A percentile compares a stretch with the other conserved stretches of the same genome.
These are phyloP conservation scores for Candida chauliodis DNA, from an alignment of 805 yeast genomes.

Conservation along the genomic window DNA sequence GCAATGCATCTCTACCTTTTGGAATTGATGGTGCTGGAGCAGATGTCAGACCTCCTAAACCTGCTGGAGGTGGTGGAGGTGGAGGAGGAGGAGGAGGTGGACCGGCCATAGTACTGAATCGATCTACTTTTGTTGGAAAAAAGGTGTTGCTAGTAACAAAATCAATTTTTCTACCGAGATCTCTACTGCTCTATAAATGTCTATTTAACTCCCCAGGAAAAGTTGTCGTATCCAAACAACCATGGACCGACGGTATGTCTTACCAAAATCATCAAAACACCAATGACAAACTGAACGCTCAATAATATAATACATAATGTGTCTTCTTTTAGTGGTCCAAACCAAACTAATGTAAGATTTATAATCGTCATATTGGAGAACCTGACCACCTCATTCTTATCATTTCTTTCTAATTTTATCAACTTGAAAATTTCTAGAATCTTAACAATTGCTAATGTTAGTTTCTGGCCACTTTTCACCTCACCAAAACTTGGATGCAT, in stretches of 20 bases:
- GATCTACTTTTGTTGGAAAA: conserved; percentile 4
- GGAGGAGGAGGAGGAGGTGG: conserved; percentile 19
- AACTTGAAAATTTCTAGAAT: conserved; percentile 50
- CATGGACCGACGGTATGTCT: conserved; percentile 86
- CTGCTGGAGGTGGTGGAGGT: conserved; percentile 31
- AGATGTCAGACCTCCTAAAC: conserved; percentile 18
- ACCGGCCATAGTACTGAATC: conserved; percentile 7
- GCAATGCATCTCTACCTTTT: conserved; percentile 45
- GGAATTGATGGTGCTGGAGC: conserved; percentile 21
- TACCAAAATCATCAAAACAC: conserved; percentile 59
- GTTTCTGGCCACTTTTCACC: conserved; percentile 22
- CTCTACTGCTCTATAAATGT: neutral
- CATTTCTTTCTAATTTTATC: conserved; percentile 32
- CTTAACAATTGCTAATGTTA: conserved; percentile 9
- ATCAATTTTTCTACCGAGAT: neutral
- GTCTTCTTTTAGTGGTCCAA: conserved; percentile 90
- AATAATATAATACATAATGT: conserved; percentile 59
- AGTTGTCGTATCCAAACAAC: conserved; percentile 86
- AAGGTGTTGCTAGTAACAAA: conserved; percentile 7
- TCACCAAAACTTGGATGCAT: conserved; percentile 60
- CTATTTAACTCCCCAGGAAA: conserved; percentile 41
- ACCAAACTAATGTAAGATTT: conserved; percentile 76
- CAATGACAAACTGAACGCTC: conserved; percentile 59
- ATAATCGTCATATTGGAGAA: conserved; percentile 86
- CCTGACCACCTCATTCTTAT: conserved; percentile 25